Conservation (phyloP, 306 rosid genomes). For the Trifolium repens region DNA sequence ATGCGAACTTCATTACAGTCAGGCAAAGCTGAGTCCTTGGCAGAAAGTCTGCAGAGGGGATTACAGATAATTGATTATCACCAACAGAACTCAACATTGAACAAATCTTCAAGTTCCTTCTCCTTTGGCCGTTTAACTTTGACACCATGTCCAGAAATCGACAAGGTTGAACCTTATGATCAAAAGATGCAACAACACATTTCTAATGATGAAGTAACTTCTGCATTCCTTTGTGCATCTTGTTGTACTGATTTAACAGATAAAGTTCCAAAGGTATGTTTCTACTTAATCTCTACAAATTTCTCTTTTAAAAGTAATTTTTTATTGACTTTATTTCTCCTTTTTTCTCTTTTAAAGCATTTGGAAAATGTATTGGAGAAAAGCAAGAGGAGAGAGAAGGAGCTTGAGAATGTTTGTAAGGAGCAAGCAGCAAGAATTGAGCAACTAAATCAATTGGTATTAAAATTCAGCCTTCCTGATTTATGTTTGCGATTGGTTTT, state of each 20-base stretch:
- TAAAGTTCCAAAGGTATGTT: conserved; percentile 50
- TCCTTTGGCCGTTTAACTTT: conserved; percentile 83
- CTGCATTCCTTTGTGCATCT: conserved; percentile 66
- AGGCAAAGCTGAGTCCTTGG: conserved; percentile 77
- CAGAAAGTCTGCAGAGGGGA: conserved; percentile 94
- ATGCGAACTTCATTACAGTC: conserved; percentile 60
- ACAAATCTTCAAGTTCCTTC: conserved; percentile 82
- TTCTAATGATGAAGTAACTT: conserved; percentile 47
- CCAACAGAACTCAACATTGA: conserved; percentile 70
- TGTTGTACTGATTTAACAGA: conserved; percentile 52
- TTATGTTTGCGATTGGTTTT: conserved; percentile 30
- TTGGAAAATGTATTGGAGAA: conserved; percentile 38
- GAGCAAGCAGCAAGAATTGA: conserved; percentile 76
- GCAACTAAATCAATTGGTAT: conserved; percentile 69
- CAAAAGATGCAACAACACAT: conserved; percentile 50
- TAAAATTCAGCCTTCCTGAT: conserved; percentile 35
- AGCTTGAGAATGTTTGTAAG: conserved; percentile 67
- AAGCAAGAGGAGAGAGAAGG: conserved; percentile 50
- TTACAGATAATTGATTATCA: conserved; percentile 80
- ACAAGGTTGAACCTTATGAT: conserved; percentile 50
- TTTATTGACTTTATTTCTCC: conserved; percentile 10
- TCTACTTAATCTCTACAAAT: conserved; percentile 20
- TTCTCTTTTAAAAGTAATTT: not conserved
- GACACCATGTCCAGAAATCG: conserved; percentile 64
- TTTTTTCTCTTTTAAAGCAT: conserved; percentile 33